Evolutionary conservation across 2,329 filamentous ascomycete genomes (phyloP).

Genomic region (Leptosphaerulina australis): DNA sequence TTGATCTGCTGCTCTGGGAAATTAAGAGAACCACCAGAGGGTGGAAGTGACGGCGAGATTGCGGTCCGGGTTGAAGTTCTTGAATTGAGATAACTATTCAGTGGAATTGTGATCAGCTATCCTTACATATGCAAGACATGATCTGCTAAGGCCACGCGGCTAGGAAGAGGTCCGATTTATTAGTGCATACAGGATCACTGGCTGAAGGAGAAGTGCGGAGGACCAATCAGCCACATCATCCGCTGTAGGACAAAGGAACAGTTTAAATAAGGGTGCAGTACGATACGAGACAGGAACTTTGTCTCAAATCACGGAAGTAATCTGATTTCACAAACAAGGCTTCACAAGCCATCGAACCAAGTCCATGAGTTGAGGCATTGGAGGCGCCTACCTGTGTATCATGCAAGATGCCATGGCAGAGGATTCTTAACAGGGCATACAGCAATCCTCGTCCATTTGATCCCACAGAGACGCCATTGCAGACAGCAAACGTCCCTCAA

Average conservation of each 20-base stretch:
- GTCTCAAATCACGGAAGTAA: constrained; percentile 38
- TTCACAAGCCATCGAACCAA: constrained; percentile 37
- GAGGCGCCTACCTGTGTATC: constrained; percentile 24
- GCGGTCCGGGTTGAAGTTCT: constrained; percentile 30
- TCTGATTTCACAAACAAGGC: constrained; percentile 23
- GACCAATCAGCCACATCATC: constrained; percentile 46
- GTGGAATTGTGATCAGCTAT: constrained; percentile 47
- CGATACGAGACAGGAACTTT: constrained; percentile 39
- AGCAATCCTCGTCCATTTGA: constrained; percentile 11
- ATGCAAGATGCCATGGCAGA: constrained; percentile 28
- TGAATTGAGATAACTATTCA: constrained; percentile 34
- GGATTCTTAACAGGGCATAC: constrained; percentile 25
- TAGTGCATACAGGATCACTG: constrained; percentile 39
- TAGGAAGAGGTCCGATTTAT: constrained; percentile 37
- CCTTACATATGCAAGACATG: constrained; percentile 44
- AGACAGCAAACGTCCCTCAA: constrained; percentile 32
- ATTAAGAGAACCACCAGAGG: constrained; percentile 36
- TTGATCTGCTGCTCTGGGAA: constrained; percentile 33
- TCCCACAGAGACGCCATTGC: constrained; percentile 23
- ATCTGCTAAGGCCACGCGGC: constrained; percentile 51
- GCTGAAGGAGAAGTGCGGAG: constrained; percentile 33
- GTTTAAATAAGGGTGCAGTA: constrained; percentile 47
- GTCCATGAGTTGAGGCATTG: constrained; percentile 21
- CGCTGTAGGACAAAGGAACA: constrained; percentile 36
- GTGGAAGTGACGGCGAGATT: constrained; percentile 41